Percentiles rank a stretch among this genome's conserved stretches.
phyloP scores from a whole-genome alignment of 139 green algal genomes.

The Klebsormidium nitens region DNA sequence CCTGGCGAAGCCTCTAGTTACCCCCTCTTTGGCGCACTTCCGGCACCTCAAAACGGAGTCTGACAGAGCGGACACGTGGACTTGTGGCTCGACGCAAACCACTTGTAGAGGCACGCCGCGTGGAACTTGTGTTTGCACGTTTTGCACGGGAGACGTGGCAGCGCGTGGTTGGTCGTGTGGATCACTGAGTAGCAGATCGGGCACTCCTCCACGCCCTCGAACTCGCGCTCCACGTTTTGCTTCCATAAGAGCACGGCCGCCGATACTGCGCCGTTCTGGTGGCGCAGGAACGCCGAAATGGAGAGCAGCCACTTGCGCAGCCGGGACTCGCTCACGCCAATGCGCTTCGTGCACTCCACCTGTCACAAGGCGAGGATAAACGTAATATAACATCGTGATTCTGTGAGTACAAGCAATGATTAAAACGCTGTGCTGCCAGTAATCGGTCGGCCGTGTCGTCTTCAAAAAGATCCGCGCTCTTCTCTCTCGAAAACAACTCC shows the following conservation, averaged over 20 bases:
- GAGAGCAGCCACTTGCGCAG: constrained; percentile 94
- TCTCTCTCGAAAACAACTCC: no score
- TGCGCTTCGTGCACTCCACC: constrained; percentile 36
- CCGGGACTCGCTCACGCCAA: constrained; percentile 70
- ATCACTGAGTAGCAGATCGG: constrained; percentile 95
- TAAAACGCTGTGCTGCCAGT: no score
- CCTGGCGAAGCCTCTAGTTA: no score
- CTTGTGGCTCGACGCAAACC: constrained; percentile 83
- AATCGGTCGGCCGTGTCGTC: no score
- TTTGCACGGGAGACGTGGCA: constrained; percentile 78
- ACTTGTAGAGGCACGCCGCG: constrained; percentile 88
- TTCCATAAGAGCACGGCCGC: constrained; percentile 80
- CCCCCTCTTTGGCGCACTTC: no score
- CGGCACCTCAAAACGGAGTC: constrained; percentile 35
- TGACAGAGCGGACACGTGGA: constrained; percentile 89
- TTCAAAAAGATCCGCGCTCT: no score
- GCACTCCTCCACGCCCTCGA: constrained; percentile 85
- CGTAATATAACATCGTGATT: no score
- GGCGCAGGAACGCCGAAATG: constrained; percentile 75
- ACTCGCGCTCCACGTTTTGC: constrained; percentile 68
- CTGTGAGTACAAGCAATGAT: no score
- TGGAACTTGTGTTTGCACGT: constrained; percentile 92
- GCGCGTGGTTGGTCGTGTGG: constrained; percentile 64
- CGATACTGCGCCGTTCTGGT: constrained; percentile 70
- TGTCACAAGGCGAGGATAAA: neutral